Evolutionary conservation across 371 early-diverging fungal species (phyloP), one percentile per base, ranked within the genome.

Genomic region (Actinomortierella ambigua): DNA sequence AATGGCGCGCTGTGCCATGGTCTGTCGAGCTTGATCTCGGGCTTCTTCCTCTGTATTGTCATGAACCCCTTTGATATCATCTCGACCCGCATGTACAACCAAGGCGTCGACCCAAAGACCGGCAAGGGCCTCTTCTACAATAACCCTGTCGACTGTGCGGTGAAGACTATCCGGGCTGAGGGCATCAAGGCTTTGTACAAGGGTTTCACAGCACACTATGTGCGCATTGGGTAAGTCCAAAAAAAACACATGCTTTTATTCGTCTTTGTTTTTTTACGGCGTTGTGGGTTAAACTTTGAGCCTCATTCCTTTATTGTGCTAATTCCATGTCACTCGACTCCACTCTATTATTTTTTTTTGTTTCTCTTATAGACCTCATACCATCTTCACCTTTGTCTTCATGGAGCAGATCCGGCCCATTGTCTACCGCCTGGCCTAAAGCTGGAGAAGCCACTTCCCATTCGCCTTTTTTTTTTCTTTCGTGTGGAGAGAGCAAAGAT

Each of bases 1-100:
- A 87, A 93, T 53, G 85, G 87, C 50, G 78, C 90, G 14, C 53
- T 75, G 4, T 85, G 92, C 23, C 95, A 96, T 58, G 88, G 91
- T 28, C 73, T 84, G 39, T 88, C 95, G 6, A 89, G 90, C 65
- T 85, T 96, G 86, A 79, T 90, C 53, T 90, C 93, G 4, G 92
- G 94, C 59, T 82, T 97, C 57, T 83, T 94, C 64, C 93, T 96
- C 23, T 95, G 95, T 64, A 69, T 87, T 24, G 92, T 88, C 34
- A 98, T 98, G 98, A 98, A 98, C 63, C 97, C 98, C 18, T 97
- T 97, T 65, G 98, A 98, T 77, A 96, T 97, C 4, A 89, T 96
- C 57, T 91, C 88, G 39, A 97, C 97, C 17, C 85, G 98, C 54
- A 93, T 97, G 92, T 97, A 95, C 78, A 96, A 96, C 67, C 97